phyloP scores from a whole-genome alignment of 768 basidiomycete species.

The Pisolithus orientalis region DNA sequence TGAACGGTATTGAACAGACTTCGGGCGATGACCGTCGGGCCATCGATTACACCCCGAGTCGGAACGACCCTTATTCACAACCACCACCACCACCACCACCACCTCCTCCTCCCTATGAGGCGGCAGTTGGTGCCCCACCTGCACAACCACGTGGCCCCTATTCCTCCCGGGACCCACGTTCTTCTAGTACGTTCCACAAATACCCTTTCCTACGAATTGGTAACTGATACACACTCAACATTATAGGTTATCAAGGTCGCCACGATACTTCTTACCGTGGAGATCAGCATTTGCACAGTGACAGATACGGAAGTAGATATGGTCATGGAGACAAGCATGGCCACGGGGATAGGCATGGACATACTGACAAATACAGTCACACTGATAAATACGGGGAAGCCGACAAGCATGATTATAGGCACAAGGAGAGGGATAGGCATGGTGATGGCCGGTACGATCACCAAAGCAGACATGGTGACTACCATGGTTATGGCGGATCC shows the following conservation, averaged over 20 bases:
- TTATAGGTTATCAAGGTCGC: slow-evolving; percentile 10
- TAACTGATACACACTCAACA: background rate
- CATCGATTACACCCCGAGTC: slow-evolving; percentile 1
- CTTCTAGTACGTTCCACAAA: slow-evolving; percentile 1
- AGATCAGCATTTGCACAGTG: slow-evolving; percentile 2
- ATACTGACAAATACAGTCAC: slow-evolving; percentile 1
- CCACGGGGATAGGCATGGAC: slow-evolving; percentile 10
- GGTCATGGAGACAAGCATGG: slow-evolving; percentile 10
- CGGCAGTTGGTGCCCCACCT: slow-evolving; percentile 1
- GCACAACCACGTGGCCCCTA: slow-evolving; percentile 4
- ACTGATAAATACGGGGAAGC: slow-evolving; percentile 4
- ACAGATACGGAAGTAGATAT: background rate
- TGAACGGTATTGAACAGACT: slow-evolving; percentile 58
- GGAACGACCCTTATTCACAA: background rate
- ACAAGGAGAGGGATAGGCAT: background rate
- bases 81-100: background rate
- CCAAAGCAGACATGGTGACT: background rate
- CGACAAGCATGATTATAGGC: background rate
- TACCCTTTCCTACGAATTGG: background rate
- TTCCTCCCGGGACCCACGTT: slow-evolving; percentile 7
- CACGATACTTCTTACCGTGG: slow-evolving; percentile 2
- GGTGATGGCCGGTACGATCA: background rate
- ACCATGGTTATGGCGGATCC: background rate
- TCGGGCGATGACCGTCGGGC: slow-evolving; percentile 8
- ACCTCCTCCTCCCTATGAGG: slow-evolving; percentile 19